phyloP scores from a whole-genome alignment of 208 protist species.

The Wallacemonas sp. region DNA sequence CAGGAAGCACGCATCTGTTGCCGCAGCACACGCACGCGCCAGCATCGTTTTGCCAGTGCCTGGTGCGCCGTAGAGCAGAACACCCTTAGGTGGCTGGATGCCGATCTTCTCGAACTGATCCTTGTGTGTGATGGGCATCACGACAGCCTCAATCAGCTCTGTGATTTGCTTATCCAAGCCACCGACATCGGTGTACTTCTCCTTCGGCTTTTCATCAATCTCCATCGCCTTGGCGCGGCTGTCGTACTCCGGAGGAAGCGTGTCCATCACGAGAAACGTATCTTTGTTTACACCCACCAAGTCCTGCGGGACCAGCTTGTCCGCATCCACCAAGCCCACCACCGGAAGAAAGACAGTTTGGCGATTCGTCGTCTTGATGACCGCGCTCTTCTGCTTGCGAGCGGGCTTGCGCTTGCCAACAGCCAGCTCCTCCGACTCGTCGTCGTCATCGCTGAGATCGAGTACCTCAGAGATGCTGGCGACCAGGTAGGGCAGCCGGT shows the following conservation, averaged over 20 bases:
- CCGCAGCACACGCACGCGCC: constrained; percentile 98
- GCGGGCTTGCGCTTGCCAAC: constrained; percentile 63
- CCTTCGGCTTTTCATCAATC: constrained; percentile 99
- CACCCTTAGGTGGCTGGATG: constrained; percentile 99
- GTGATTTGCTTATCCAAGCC: constrained; percentile 99
- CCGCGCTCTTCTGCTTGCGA: constrained; percentile 94
- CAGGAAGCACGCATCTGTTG: constrained; percentile 99
- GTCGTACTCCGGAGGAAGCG: constrained; percentile 99
- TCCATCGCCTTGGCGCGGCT: constrained; percentile 99
- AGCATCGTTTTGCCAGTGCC: constrained; percentile 98
- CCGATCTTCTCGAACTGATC: constrained; percentile 98
- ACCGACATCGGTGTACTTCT: constrained; percentile 99
- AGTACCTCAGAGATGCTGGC: constrained; percentile 86
- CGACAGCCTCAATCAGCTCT: constrained; percentile 98
- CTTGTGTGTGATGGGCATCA: constrained; percentile 99
- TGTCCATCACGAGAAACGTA: constrained; percentile 99
- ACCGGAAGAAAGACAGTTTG: constrained; percentile 99
- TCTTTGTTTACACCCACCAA: constrained; percentile 99
- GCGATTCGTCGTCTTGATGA: constrained; percentile 99
- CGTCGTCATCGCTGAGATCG: constrained; percentile 78
- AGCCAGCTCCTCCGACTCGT: constrained; percentile 67
- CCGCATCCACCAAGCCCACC: constrained; percentile 98
- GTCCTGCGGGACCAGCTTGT: constrained; percentile 97
- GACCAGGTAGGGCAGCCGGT: constrained; percentile 87
- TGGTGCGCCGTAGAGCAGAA: constrained; percentile 97